Base-by-base conservation (phyloP, 164 flowering plant species). In the Stephania cephalantha region DNA sequence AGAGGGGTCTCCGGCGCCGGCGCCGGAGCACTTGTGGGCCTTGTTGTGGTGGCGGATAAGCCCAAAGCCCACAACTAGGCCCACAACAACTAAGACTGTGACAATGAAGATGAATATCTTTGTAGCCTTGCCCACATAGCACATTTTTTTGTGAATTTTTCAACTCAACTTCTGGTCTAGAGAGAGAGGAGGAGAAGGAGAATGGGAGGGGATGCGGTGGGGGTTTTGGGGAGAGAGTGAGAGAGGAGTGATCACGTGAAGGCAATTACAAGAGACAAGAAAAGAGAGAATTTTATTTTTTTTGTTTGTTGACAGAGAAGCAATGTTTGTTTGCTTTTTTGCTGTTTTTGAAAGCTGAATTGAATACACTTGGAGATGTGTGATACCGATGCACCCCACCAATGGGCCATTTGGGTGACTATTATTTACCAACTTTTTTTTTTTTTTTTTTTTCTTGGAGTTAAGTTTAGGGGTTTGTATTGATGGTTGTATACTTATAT, bases 71-170 rank as follows among this genome's bases (percentile, higher is more conserved):
- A 93, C 44, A 68, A 89, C 74, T 6, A 93, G 81, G 11, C 93
- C 98, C 7, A 79, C 70, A 46, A 89, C 85, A 1, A 84, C 88
- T 7, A 89, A 77, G 10, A 81, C 85, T 5, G 88, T 80, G 29
- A 91, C 86, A 1, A 90, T 83, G 90, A 88, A 86, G 75, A 93
- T 87, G 88, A 93, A 93, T 88, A 91, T 93, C 95, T 90, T 93
- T 71, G 97, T 91, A 15, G 97, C 97, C 78, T 93, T 93, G 9
- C 97, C 95, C 73, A 93, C 89, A 75, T 91, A 93, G 72, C 95
- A 91, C 91, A 91, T 86, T 86, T 79, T 74, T 82, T 52, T 12
- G 9, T 17, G 17, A 44, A 10, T 52, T 48, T 71, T 20, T 17
- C 45, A 6, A 58, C 42, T 18, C 9, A 7, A 42, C 15, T 58